These are phyloP conservation scores for Eugenia klotzschiana DNA, from an alignment of 441 rosid genomes.

Conservation along the genomic window DNA sequence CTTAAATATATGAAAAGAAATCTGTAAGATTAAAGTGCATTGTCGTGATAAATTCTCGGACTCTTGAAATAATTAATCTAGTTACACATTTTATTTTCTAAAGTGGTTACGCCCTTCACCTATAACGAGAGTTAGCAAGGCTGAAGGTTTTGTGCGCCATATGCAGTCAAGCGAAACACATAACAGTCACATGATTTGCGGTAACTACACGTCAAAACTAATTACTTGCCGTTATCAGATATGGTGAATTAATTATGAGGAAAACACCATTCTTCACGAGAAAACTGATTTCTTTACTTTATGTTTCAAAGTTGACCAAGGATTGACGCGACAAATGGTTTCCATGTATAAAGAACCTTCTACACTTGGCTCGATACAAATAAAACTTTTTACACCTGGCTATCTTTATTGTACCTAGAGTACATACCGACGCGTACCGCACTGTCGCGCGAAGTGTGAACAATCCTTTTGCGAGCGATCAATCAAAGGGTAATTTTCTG, in stretches of 20 bases:
- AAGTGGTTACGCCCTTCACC: background rate
- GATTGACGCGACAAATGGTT: background rate
- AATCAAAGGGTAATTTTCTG: background rate
- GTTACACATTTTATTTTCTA: background rate
- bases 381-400: background rate
- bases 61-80: background rate
- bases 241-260: background rate
- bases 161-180: background rate
- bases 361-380: background rate
- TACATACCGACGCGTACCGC: background rate
- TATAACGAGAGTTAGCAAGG: background rate
- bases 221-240: background rate
- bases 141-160: background rate
- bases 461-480: background rate
- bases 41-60: too few relatives aligned
- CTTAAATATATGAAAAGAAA: too few relatives aligned
- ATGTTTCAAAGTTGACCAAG: background rate
- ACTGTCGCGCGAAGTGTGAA: background rate
- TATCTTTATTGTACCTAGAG: background rate
- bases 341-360: background rate
- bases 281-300: too few relatives aligned
- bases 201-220: background rate
- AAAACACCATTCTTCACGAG: background rate
- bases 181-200: background rate
- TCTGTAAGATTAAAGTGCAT: too few relatives aligned